Conservation (phyloP, 2,329 filamentous ascomycete genomes). For the Tympanopsis confertula region DNA sequence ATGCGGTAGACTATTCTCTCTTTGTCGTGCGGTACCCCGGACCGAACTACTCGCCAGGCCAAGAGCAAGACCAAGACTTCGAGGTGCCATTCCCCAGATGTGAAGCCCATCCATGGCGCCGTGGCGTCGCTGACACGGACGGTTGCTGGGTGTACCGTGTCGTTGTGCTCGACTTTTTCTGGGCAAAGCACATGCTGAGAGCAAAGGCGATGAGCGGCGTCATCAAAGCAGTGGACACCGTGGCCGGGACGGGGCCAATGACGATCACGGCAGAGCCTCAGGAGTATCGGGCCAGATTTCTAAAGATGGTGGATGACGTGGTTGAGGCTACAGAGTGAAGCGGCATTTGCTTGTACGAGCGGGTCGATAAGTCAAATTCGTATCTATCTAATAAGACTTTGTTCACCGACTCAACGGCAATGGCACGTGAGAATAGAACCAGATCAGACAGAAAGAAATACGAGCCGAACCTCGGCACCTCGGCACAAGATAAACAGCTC, state of each 20-base stretch:
- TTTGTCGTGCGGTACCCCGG: constrained; percentile 53
- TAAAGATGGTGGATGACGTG: constrained; percentile 32
- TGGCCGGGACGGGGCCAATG: constrained; percentile 59
- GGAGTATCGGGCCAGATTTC: constrained; percentile 49
- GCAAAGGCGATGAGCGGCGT: constrained; percentile 55
- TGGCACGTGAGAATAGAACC: too few species aligned
- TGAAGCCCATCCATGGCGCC: constrained; percentile 49
- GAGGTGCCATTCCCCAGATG: too few species aligned
- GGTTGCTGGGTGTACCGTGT: constrained; percentile 57
- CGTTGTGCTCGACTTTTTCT: constrained; percentile 65
- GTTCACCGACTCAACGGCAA: too few species aligned
- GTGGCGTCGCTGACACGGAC: constrained; percentile 47
- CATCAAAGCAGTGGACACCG: constrained; percentile 49
- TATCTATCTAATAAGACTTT: too few species aligned
- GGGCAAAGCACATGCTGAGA: constrained; percentile 61
- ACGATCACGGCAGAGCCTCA: constrained; percentile 59
- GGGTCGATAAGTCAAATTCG: too few species aligned
- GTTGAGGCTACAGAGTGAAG: too few species aligned
- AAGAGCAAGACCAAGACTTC: too few species aligned
- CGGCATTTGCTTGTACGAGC: too few species aligned
- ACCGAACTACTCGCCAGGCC: constrained; percentile 12
- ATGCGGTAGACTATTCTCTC: constrained; percentile 66
- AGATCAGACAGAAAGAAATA: too few species aligned
- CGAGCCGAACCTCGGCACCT: too few species aligned
- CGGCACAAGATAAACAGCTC: too few species aligned